Conservation (phyloP, 768 basidiomycete genomes). For the Kwoniella pini region DNA sequence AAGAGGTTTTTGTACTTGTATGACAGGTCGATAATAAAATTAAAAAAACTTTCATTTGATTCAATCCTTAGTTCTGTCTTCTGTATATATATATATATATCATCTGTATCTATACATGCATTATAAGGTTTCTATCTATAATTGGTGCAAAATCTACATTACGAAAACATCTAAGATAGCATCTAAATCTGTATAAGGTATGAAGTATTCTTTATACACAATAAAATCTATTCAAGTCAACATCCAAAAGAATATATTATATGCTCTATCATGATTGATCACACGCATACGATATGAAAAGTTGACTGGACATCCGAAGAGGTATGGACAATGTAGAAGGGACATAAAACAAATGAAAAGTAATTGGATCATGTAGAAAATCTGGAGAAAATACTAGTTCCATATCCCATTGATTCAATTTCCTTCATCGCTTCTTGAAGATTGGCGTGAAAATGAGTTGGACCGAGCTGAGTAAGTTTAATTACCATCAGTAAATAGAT, state of each 20-base stretch:
- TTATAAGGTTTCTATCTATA: neutral
- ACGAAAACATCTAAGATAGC: neutral
- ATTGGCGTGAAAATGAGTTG: constrained; percentile 43
- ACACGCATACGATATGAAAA: no score
- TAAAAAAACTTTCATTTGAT: no score
- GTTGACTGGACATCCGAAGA: no score
- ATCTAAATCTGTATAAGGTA: no score
- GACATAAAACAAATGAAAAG: no score
- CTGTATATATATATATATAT: neutral
- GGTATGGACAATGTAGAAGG: no score
- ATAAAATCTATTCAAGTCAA: neutral
- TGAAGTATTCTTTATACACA: no score
- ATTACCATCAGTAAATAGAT: neutral
- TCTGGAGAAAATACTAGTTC: constrained; percentile 37
- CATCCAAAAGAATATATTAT: neutral
- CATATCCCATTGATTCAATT: constrained; percentile 44
- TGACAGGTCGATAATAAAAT: constrained; percentile 37
- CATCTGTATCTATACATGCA: neutral
- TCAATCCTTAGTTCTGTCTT: no score
- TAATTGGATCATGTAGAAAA: constrained; percentile 22
- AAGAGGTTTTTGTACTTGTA: constrained; percentile 49
- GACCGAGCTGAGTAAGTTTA: constrained; percentile 26
- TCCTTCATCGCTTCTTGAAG: constrained; percentile 44
- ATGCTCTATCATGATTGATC: no score
- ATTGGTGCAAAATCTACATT: neutral